Evolutionary conservation across 1,284 basidiomycete species (phyloP), one percentile per base, ranked within the genome.

Genomic region (Fistulina hepatica): DNA sequence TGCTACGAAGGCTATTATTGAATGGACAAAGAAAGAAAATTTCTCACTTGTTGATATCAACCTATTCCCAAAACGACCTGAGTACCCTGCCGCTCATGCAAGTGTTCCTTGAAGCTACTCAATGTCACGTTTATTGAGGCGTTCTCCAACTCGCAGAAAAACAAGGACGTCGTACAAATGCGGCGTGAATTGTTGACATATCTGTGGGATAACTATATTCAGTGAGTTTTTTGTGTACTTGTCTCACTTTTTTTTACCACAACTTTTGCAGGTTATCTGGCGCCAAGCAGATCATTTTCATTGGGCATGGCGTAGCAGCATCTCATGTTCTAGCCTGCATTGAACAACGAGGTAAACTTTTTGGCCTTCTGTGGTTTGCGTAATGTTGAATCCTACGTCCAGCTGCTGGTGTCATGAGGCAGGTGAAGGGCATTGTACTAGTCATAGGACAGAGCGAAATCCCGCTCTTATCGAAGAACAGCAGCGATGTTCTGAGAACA

Each of bases 131-230:
- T 9, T 5, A 31, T 10, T 35, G 24, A 24, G 6, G 11, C 16
- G 21, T 16, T 31, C 16, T 42, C 21, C 17, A 25, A 23, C 8
- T 8, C 19, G 28, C 34, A 32, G 34, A 36, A 55, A 34, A 54
- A 51, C 21, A 67, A 60, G 47, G 38, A 53, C 22, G 47, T 53
- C 6, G 63, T 65, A 32, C 67, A 73, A 34, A 58, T 64, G 25
- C 66, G 68, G 13, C 68, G 62, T 28, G 73, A 83, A 21, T 60
- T 91, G 16, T 57, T 93, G 43, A 65, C 70, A 6, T 94, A 94
- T 52, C 56, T 97, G 3, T 98, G 94, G 94, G 93, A 97, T 59
- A 94, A 97, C 54, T 90, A 91, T 48, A 69, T 95, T 39, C 74
- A 85, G 89, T 91, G 46, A 59, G 72, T 43, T 2, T 34, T 2